Base-by-base conservation (phyloP, 495 filamentous ascomycete species). In the Xylaria sp. region DNA sequence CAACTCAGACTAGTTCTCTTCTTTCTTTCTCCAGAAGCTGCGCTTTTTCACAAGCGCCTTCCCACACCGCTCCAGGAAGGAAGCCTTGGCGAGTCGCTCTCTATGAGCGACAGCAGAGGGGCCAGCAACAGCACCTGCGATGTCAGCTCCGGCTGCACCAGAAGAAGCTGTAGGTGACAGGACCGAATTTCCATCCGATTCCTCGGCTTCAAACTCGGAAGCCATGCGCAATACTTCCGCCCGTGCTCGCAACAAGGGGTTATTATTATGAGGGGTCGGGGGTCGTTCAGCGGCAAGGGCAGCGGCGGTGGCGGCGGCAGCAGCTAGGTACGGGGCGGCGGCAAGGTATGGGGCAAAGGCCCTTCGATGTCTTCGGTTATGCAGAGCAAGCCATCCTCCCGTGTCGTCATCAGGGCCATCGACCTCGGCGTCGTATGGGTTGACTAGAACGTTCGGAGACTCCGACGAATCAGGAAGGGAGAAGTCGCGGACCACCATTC, bases 61-160 rank as follows among this genome's bases (percentile, higher is more conserved):
- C 17, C 67, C n/a, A 33, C 58, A 69, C 31, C 57, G 67, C 31
- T 43, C 44, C 57, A 61, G n/a, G 57, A 69, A 69, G 17, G 67
- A 48, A 17, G 52, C 9, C 1, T 37, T 68, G 7, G 52, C 37
- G 9, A 15, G 35, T 17, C 24, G 26, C 4, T 46, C 19, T 7
- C 37, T 21, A 33, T 1, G 24, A 6, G 4, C 0, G 8, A 17
- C 31, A 50, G 29, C 19, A 29, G 43, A 14, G 19, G 44, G n/a
- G 24, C 6, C 44, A 44, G 35, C 11, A 31, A 17, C 64, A n/a
- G 2, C 55, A 19, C 21, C 9, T 6, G 55, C 6, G 19, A 21
- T 35, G 1, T 29, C 15, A 7, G 29, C n/a, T 53, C 31, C n/a
- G n/a, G 3, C 48, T 1, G 31, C 31, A 29, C n/a, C 12, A 19